phyloP scores from a whole-genome alignment of 495 filamentous ascomycete genomes.

The Thozetella sp. region DNA sequence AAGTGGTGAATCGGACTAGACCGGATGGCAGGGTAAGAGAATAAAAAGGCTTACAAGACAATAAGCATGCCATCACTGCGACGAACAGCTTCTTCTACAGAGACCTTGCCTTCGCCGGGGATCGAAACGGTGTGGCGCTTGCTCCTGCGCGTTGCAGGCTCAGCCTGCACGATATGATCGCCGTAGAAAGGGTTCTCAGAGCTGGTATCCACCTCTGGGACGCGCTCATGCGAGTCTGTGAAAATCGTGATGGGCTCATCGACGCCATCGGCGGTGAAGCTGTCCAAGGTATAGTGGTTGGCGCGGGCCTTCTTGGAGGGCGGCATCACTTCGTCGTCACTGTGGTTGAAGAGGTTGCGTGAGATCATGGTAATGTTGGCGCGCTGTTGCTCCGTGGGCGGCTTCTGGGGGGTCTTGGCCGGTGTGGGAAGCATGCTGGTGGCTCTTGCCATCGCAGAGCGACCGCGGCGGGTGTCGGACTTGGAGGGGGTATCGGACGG shows the following conservation, averaged over 20 bases:
- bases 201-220: slow-evolving; percentile 69
- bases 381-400: slow-evolving; percentile 51
- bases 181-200: slow-evolving; percentile 78
- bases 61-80: slow-evolving; percentile 81
- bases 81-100: slow-evolving; percentile 62
- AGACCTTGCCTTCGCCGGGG: slow-evolving; percentile 54
- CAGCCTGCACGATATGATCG: slow-evolving; percentile 23
- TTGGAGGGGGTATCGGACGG: not conserved
- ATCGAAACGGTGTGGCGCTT: slow-evolving; percentile 45
- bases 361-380: slow-evolving; percentile 65
- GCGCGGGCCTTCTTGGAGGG: slow-evolving; percentile 57
- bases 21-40: not conserved
- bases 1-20: not conserved
- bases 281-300: slow-evolving; percentile 66
- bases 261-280: slow-evolving; percentile 55
- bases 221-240: slow-evolving; percentile 85
- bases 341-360: slow-evolving; percentile 68
- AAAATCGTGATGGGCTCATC: slow-evolving; percentile 75
- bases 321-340: slow-evolving; percentile 57
- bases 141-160: slow-evolving; percentile 38
- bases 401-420: slow-evolving; percentile 83
- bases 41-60: slow-evolving; percentile 71
- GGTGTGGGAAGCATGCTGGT: slow-evolving; percentile 80
- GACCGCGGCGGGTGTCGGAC: slow-evolving; percentile 4
- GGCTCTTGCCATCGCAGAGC: slow-evolving; percentile 3